phyloP scores from a whole-genome alignment of 345 rosid genomes.

The Euphorbia tirucalli region DNA sequence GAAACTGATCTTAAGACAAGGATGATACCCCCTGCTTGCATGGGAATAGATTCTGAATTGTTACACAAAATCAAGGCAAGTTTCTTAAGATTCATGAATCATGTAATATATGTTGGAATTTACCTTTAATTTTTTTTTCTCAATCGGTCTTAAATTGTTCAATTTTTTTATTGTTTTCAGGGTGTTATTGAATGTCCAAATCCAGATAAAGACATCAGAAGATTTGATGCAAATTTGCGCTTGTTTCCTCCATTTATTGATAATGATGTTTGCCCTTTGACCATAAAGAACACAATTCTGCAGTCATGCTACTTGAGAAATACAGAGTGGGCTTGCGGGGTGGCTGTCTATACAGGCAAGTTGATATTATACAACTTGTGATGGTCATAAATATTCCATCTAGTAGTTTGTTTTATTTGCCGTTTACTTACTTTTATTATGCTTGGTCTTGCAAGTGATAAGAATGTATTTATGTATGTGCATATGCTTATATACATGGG shows the following conservation, averaged over 20 bases:
- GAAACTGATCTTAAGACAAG: constrained; percentile 97
- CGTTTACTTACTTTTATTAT: not conserved
- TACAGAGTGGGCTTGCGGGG: constrained; percentile 99
- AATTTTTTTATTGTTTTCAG: constrained; percentile 36
- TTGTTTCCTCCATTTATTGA: constrained; percentile 95
- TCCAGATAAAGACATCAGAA: constrained; percentile 93
- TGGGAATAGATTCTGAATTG: constrained; percentile 83
- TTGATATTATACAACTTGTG: constrained; percentile 16
- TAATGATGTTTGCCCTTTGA: constrained; percentile 88
- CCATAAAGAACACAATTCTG: constrained; percentile 88
- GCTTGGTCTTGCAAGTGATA: constrained; percentile 1
- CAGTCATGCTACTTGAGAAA: constrained; percentile 96
- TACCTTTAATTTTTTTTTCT: not conserved
- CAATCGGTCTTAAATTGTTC: constrained; percentile 10
- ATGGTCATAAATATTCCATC: constrained; percentile 11
- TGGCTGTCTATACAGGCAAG: constrained; percentile 90
- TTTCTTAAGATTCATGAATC: not conserved
- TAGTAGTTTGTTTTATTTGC: constrained; percentile 5
- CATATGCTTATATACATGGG: not conserved
- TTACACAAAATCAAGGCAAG: constrained; percentile 92
- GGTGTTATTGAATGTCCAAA: constrained; percentile 96
- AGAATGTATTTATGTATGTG: not conserved
- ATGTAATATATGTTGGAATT: constrained; percentile 3
- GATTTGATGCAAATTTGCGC: constrained; percentile 97
- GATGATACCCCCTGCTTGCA: constrained; percentile 80